Conservation (phyloP, 2,329 filamentous ascomycete species). For the Ustulina deusta region DNA sequence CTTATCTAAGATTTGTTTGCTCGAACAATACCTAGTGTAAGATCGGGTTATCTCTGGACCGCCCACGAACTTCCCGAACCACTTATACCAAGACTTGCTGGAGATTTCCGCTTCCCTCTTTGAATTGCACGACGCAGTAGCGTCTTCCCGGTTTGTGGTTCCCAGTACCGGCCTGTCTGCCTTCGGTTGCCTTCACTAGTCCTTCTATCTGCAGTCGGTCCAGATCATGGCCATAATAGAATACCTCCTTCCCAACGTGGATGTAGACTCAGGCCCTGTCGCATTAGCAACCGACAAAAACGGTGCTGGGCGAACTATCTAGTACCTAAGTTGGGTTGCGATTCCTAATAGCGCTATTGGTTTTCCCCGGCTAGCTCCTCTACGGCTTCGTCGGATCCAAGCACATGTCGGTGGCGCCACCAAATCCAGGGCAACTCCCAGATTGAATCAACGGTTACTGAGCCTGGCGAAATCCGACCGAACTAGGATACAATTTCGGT, state of each 20-base stretch:
- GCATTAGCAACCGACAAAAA: slow-evolving; percentile 9
- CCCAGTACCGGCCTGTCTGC: slow-evolving; percentile 6
- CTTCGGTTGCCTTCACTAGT: not conserved
- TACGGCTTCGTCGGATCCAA: slow-evolving; percentile 12
- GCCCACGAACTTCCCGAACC: not conserved
- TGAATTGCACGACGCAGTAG: not conserved
- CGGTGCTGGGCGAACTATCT: too few species aligned
- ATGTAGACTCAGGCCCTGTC: slow-evolving; percentile 9
- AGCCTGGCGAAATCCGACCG: not conserved
- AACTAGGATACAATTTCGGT: slow-evolving; percentile 9
- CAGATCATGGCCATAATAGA: slow-evolving; percentile 8
- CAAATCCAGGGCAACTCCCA: not conserved
- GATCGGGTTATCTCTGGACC: not conserved
- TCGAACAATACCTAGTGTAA: not conserved
- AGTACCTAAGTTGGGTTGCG: too few species aligned
- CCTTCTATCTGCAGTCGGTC: not conserved
- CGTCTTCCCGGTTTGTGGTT: not conserved
- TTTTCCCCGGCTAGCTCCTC: too few species aligned
- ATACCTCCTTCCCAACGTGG: slow-evolving; percentile 9
- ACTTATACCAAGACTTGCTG: not conserved
- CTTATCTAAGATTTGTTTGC: slow-evolving; percentile 6
- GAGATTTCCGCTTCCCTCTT: slow-evolving; percentile 6
- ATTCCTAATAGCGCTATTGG: too few species aligned
- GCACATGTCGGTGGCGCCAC: not conserved
- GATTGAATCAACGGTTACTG: not conserved